Conservation (phyloP, 495 filamentous ascomycete genomes). For the Podospora australis region DNA sequence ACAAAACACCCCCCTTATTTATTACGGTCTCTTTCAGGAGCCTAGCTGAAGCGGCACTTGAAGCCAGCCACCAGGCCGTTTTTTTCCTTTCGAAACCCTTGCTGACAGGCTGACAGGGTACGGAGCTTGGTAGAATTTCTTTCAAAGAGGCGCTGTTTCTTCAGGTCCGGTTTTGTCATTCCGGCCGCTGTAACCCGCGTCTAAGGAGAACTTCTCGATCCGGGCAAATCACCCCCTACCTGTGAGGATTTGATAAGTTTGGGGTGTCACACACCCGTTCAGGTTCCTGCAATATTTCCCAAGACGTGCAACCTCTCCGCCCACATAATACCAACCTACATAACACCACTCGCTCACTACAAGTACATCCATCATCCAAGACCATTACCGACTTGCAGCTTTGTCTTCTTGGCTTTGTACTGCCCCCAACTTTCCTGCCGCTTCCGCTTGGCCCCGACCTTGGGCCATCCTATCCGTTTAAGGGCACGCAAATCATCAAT, state of each 20-base stretch:
- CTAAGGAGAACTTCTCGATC: neutral
- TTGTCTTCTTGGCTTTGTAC: neutral
- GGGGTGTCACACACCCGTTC: constrained; percentile 2
- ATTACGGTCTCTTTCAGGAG: neutral
- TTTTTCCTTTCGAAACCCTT: neutral
- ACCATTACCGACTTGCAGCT: constrained; percentile 5
- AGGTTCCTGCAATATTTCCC: constrained; percentile 3
- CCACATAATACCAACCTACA: constrained; percentile 1
- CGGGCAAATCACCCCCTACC: neutral
- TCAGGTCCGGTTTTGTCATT: constrained; percentile 1
- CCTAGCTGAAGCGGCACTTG: neutral
- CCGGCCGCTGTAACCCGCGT: neutral
- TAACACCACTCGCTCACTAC: too few relatives aligned
- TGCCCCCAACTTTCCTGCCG: constrained; percentile 1
- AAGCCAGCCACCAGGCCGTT: constrained; percentile 2
- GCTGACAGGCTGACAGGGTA: constrained; percentile 9
- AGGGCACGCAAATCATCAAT: too few relatives aligned
- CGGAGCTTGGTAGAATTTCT: constrained; percentile 1
- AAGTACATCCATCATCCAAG: too few relatives aligned
- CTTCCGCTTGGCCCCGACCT: constrained; percentile 8
- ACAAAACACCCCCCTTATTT: too few relatives aligned
- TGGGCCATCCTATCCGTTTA: neutral
- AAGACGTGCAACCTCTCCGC: constrained; percentile 2
- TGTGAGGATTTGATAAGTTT: neutral
- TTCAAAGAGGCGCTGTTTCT: too few relatives aligned